A percentile compares a stretch with the other conserved stretches of the same genome.
phyloP scores from a whole-genome alignment of 202 grass and related monocot species.

The Zoysia matrella region DNA sequence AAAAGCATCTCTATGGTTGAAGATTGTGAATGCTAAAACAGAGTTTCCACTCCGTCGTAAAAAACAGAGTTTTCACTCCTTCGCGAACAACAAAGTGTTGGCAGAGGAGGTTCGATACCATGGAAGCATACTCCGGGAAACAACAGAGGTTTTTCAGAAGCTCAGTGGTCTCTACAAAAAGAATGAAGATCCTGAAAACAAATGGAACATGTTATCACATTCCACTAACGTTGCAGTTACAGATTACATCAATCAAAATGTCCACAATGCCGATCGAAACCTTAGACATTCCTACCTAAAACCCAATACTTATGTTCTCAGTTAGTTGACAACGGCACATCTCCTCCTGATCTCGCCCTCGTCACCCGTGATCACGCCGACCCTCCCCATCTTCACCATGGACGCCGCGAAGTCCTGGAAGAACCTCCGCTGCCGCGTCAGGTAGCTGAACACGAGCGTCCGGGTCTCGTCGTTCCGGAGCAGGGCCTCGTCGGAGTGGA shows the following conservation, averaged over 20 bases:
- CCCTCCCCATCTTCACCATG: conserved; percentile 68
- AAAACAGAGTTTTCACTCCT: too few relatives aligned
- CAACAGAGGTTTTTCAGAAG: too few relatives aligned
- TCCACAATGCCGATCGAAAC: too few relatives aligned
- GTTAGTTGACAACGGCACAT: conserved; percentile 49
- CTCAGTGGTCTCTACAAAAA: too few relatives aligned
- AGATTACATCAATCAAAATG: neutral
- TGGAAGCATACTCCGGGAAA: too few relatives aligned
- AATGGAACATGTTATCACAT: too few relatives aligned
- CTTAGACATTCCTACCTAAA: neutral
- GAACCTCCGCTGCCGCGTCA: conserved; percentile 43
- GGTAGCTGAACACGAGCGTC: conserved; percentile 15
- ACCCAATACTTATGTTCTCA: neutral
- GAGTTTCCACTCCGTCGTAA: too few relatives aligned
- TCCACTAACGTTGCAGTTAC: neutral
- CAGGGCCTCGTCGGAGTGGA: conserved; percentile 52
- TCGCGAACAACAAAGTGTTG: too few relatives aligned
- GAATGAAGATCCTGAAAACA: too few relatives aligned
- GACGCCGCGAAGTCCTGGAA: conserved; percentile 59
- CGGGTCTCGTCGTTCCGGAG: conserved; percentile 35
- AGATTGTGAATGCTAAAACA: too few relatives aligned
- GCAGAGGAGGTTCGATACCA: too few relatives aligned
- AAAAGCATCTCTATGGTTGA: too few relatives aligned
- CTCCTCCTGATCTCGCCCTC: conserved; percentile 58
- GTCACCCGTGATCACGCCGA: conserved; percentile 51